Evolutionary conservation across 2,329 filamentous ascomycete genomes (phyloP).

Genomic region (Lasiodiplodia theobromae): DNA sequence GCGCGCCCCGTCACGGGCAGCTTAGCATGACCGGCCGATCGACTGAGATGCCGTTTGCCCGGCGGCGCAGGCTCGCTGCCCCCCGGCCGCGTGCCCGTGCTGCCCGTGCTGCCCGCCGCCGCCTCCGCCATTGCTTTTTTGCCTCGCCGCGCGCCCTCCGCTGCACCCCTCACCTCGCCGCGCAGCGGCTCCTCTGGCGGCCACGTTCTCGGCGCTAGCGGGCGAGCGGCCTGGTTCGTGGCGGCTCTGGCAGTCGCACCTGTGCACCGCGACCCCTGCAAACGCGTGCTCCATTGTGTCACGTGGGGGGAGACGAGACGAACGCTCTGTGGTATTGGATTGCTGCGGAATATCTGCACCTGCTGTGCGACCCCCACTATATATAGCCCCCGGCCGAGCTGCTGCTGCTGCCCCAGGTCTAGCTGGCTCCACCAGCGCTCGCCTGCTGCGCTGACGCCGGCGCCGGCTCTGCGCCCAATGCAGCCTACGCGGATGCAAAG

Average conservation of each 20-base stretch:
- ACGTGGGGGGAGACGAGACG: slow-evolving; percentile 20
- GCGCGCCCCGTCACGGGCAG: not conserved
- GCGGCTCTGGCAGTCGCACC: slow-evolving; percentile 7
- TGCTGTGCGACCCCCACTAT: slow-evolving; percentile 31
- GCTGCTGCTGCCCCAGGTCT: slow-evolving; percentile 16
- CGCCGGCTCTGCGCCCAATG: slow-evolving; percentile 27
- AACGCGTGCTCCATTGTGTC: slow-evolving; percentile 28
- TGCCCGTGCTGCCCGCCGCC: slow-evolving; percentile 12
- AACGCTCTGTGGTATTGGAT: slow-evolving; percentile 21
- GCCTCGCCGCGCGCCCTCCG: slow-evolving; percentile 1
- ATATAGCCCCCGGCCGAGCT: slow-evolving; percentile 29
- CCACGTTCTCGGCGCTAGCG: slow-evolving; percentile 27
- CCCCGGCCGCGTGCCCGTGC: not conserved
- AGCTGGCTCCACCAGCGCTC: slow-evolving; percentile 10
- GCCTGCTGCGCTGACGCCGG: slow-evolving; percentile 9
- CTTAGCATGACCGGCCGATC: not conserved
- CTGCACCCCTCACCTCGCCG: slow-evolving; percentile 7
- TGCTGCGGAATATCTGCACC: slow-evolving; percentile 20
- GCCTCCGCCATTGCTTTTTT: not conserved
- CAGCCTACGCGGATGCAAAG: slow-evolving; percentile 51
- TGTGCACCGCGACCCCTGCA: slow-evolving; percentile 12
- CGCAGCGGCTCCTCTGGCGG: not conserved
- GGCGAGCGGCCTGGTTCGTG: slow-evolving; percentile 17
- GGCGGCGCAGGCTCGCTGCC: not conserved
- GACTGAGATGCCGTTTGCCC: slow-evolving; percentile 15